Evolutionary conservation across 2,329 filamentous ascomycete genomes (phyloP).

Genomic region (Nothophoma quercina): DNA sequence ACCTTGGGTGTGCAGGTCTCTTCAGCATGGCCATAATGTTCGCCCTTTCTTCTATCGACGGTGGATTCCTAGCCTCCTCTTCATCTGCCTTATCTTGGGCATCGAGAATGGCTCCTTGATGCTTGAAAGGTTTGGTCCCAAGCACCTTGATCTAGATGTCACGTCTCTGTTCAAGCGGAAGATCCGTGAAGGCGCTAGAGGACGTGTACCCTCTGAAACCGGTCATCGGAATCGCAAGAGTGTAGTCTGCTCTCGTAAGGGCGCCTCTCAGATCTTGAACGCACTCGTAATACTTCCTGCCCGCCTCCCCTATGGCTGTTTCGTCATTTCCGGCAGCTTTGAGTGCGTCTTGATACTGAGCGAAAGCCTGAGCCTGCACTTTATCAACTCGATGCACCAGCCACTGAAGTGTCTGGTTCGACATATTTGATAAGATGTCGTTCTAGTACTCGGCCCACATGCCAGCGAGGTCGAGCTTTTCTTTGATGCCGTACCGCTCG

Average conservation of each 20-base stretch:
- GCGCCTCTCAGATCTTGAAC: constrained; percentile 22
- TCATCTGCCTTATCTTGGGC: constrained; percentile 9
- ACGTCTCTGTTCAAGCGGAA: background rate
- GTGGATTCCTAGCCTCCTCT: background rate
- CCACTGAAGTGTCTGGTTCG: constrained; percentile 25
- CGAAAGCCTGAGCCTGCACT: constrained; percentile 14
- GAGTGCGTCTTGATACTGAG: background rate
- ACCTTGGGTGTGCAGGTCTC: constrained; percentile 17
- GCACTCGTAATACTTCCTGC: constrained; percentile 29
- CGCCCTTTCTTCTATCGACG: background rate
- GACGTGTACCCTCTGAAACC: constrained; percentile 24
- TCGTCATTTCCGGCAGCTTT: constrained; percentile 12
- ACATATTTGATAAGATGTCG: constrained; percentile 16
- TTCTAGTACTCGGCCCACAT: constrained; percentile 31
- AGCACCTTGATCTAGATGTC: background rate
- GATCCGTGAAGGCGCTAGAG: background rate
- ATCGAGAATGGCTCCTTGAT: constrained; percentile 8
- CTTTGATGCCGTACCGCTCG: constrained; percentile 12
- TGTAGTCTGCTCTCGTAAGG: constrained; percentile 20
- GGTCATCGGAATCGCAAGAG: constrained; percentile 22
- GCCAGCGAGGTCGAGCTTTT: constrained; percentile 24
- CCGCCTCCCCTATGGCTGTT: constrained; percentile 15
- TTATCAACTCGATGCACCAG: constrained; percentile 28
- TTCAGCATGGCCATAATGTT: constrained; percentile 6
- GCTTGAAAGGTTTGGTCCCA: constrained; percentile 15